Evolutionary conservation across 2,329 filamentous ascomycete species (phyloP).

Genomic region (Curvularia lunata): DNA sequence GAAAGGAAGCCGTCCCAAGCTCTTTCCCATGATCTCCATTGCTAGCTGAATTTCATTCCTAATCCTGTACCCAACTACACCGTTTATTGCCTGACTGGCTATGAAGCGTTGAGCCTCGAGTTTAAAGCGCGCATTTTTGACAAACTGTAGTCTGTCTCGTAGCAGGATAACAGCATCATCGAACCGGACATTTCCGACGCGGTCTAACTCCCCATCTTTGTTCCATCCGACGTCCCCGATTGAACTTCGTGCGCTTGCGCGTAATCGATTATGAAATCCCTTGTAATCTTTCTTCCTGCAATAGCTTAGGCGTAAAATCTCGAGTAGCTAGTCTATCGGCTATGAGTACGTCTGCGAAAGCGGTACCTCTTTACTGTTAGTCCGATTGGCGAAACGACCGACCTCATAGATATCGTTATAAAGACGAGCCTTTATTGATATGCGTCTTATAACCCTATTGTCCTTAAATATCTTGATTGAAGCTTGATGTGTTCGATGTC

Average conservation of each 20-base stretch:
- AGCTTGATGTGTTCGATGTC: background rate
- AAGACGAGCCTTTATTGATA: background rate
- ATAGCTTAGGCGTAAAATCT: constrained; percentile 1
- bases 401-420: background rate
- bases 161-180: background rate
- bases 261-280: background rate
- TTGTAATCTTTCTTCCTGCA: background rate
- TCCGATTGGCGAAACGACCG: background rate
- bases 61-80: background rate
- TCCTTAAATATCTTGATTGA: background rate
- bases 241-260: background rate
- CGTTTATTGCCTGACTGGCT: background rate
- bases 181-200: background rate
- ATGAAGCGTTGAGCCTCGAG: background rate
- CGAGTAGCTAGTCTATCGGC: background rate
- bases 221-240: background rate
- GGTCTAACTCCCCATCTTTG: background rate
- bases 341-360: background rate
- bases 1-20: constrained; percentile 19
- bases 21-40: constrained; percentile 17
- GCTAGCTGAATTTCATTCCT: background rate
- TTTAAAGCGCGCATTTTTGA: background rate
- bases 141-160: background rate
- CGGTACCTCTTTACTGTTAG: background rate
- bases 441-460: background rate